Evolutionary conservation across 495 filamentous ascomycete species (phyloP).

Genomic region (Staphylotrichum tortipilum): DNA sequence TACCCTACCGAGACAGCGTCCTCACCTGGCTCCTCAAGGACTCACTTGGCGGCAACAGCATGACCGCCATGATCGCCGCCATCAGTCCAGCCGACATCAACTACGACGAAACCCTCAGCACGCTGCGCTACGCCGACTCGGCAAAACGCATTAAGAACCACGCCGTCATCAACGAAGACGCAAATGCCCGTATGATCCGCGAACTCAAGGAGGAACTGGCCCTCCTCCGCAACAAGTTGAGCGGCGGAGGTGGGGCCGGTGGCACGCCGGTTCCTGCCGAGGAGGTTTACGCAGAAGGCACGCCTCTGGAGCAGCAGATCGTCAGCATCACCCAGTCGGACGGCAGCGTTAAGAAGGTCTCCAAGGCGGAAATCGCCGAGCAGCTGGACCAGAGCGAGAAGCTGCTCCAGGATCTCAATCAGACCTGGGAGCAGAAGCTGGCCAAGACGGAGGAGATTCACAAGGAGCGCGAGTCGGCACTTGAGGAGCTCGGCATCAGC

Average conservation of each 20-base stretch:
- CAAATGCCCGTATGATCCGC: slow-evolving; percentile 96
- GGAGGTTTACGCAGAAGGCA: slow-evolving; percentile 82
- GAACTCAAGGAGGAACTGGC: slow-evolving; percentile 94
- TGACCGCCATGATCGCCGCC: slow-evolving; percentile 99
- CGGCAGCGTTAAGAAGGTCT: slow-evolving; percentile 86
- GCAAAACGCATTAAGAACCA: slow-evolving; percentile 99
- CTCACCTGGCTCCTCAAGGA: slow-evolving; percentile 97
- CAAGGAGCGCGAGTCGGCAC: slow-evolving; percentile 88
- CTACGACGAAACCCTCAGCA: slow-evolving; percentile 95
- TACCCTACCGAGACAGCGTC: slow-evolving; percentile 95
- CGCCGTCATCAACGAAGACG: slow-evolving; percentile 97
- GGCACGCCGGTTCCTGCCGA: slow-evolving; percentile 47
- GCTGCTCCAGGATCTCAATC: slow-evolving; percentile 89
- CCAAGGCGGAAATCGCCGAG: slow-evolving; percentile 96
- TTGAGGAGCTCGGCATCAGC: slow-evolving; percentile 96
- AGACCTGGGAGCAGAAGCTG: slow-evolving; percentile 97
- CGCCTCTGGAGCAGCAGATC: slow-evolving; percentile 89
- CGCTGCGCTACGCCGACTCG: slow-evolving; percentile 91
- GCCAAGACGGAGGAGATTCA: slow-evolving; percentile 93
- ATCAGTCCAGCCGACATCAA: slow-evolving; percentile 99
- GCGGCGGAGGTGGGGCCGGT: slow-evolving; percentile 48
- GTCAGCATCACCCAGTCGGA: slow-evolving; percentile 85
- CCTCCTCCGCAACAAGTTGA: slow-evolving; percentile 77
- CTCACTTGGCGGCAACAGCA: slow-evolving; percentile 94
- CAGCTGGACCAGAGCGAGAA: slow-evolving; percentile 95